A percentile compares a stretch with the other conserved stretches of the same genome.
Evolutionary conservation across 2,329 filamentous ascomycete species (phyloP).

Genomic region (Aspergillus flavus): DNA sequence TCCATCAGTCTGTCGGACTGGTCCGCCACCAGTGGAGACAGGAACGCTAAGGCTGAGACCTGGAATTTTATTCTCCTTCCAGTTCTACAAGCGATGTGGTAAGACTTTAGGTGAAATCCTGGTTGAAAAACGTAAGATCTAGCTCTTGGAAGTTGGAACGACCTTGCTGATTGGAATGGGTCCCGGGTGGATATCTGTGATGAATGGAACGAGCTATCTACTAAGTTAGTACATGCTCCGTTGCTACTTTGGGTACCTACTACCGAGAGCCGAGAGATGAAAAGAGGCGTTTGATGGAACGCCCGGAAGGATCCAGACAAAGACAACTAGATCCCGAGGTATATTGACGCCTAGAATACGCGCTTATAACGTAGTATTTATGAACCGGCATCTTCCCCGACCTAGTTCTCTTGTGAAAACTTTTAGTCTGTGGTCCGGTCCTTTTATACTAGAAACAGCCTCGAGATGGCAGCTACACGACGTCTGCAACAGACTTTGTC

Average conservation of each 20-base stretch:
- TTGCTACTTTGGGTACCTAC: conserved; percentile 6
- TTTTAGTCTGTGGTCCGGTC: neutral
- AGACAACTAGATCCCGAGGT: conserved; percentile 9
- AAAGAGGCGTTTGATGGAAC: neutral
- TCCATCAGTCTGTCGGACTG: neutral
- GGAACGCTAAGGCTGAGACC: neutral
- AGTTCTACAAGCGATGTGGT: neutral
- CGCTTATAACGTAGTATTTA: conserved; percentile 2
- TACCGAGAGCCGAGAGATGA: conserved; percentile 7
- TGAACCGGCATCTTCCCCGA: neutral
- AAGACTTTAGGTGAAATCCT: neutral
- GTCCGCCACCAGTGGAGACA: neutral
- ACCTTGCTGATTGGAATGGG: neutral
- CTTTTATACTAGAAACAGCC: neutral
- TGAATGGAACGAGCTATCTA: neutral
- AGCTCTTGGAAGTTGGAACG: neutral
- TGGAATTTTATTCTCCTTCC: neutral
- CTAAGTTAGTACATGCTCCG: neutral
- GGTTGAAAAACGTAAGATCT: neutral
- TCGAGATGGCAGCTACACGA: conserved; percentile 31
- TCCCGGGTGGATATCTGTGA: neutral
- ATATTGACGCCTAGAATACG: neutral
- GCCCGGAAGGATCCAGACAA: neutral
- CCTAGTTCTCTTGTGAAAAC: neutral
- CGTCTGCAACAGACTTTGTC: conserved; percentile 35